Conservation (phyloP, 1,284 basidiomycete genomes). For the Ceratobasidium papillatum region DNA sequence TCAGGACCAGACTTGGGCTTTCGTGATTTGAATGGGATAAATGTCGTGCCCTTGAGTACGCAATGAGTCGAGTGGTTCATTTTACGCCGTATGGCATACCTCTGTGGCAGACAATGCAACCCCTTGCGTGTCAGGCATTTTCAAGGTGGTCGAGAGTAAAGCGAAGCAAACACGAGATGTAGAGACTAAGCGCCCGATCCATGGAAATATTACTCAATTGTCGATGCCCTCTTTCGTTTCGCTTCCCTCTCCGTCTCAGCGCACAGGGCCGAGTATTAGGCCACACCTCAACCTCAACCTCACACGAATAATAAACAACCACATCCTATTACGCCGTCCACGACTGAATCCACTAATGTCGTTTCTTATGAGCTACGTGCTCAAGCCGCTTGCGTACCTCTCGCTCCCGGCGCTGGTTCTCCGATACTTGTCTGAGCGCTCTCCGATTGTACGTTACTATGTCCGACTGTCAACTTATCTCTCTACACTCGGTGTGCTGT, state of each 20-base stretch:
- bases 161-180: background rate
- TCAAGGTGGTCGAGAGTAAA: slow-evolving; percentile 5
- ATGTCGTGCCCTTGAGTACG: background rate
- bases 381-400: slow-evolving; percentile 76
- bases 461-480: slow-evolving; percentile 79
- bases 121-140: background rate
- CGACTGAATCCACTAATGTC: slow-evolving; percentile 59
- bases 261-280: slow-evolving; percentile 5
- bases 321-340: background rate
- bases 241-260: slow-evolving; percentile 26
- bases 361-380: slow-evolving; percentile 60
- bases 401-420: slow-evolving; percentile 72
- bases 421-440: slow-evolving; percentile 63
- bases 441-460: slow-evolving; percentile 72
- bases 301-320: background rate
- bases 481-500: slow-evolving; percentile 75
- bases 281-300: slow-evolving; percentile 16
- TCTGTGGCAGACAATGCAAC: slow-evolving; percentile 17
- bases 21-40: slow-evolving; percentile 6
- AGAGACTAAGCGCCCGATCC: background rate
- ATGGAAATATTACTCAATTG: slow-evolving; percentile 19
- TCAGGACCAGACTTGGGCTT: background rate
- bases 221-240: slow-evolving; percentile 21
- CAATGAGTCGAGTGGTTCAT: background rate
- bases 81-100: background rate